phyloP scores from a whole-genome alignment of 1,139 yeast genomes.

The Geotrichum citri-aurantii region DNA sequence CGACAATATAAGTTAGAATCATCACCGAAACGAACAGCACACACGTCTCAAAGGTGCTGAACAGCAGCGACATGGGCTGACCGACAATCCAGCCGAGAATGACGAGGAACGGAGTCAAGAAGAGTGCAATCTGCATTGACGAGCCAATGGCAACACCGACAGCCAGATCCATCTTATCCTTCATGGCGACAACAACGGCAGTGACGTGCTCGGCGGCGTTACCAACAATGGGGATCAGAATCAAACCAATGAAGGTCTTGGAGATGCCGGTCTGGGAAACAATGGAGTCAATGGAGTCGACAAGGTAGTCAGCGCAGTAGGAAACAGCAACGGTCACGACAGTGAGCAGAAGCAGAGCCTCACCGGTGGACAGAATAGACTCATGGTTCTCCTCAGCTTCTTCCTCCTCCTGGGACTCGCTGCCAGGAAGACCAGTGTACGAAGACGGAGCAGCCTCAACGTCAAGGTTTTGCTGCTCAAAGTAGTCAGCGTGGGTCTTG shows the following conservation, averaged over 20 bases:
- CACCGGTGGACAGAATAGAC: constrained; percentile 26
- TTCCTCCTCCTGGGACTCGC: constrained; percentile 26
- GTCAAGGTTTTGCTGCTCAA: constrained; percentile 35
- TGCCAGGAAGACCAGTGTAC: constrained; percentile 10
- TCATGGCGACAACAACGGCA: constrained; percentile 88
- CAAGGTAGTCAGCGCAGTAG: constrained; percentile 86
- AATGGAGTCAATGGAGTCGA: constrained; percentile 84
- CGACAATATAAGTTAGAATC: constrained; percentile 75
- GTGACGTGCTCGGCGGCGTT: constrained; percentile 99
- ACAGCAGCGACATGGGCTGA: constrained; percentile 87
- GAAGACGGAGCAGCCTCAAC: constrained; percentile 22
- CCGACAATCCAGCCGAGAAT: constrained; percentile 84
- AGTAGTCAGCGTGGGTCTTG: constrained; percentile 68
- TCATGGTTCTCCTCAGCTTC: constrained; percentile 30
- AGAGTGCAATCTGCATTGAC: constrained; percentile 87
- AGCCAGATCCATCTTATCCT: constrained; percentile 95
- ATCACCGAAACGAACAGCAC: constrained; percentile 83
- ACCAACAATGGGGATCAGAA: constrained; percentile 92
- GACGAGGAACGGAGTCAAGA: constrained; percentile 95
- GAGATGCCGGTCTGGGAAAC: constrained; percentile 80
- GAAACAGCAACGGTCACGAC: constrained; percentile 79
- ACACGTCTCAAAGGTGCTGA: constrained; percentile 89
- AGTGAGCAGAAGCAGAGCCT: constrained; percentile 39
- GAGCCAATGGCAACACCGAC: constrained; percentile 96
- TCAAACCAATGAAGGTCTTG: constrained; percentile 90